Base-by-base conservation (phyloP, 768 basidiomycete species). In the Leccinum disarticulatum region DNA sequence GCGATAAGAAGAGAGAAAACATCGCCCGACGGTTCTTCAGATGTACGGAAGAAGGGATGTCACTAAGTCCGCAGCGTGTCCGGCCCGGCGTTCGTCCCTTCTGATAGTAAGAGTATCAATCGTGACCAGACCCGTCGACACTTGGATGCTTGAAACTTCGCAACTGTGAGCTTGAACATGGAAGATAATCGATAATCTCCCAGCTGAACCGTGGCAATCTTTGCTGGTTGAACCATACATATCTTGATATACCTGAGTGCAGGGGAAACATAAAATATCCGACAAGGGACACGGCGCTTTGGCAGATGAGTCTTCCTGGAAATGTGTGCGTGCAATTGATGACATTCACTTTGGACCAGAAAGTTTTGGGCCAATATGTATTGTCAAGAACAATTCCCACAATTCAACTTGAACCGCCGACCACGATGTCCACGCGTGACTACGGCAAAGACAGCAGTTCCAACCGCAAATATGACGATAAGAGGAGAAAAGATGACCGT, bases 351-450 rank as follows among this genome's bases (percentile, higher is more conserved):
- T 22, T 22, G 22, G 22, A 22, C 22, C 22, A 22, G 22, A 22
- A 22, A 22, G 22, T 22, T 22, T 22, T 22, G 33, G 33, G 33
- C 33, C 31, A 33, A 33, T 33, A 22, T 22, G 22, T 22, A 33
- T 11, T 33, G 33, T 33, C 1, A 1, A 13, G 33, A 13, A 33
- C 33, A 33, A 58, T 69, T 68, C 69, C 70, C 68, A 67, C 67
- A 43, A 47, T 38, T 54, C 31, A 5, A 31, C 57, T 3, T 28
- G 52, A 19, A 48, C n/a, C 22, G 30, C 22, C 11, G n/a, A 61
- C 48, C 14, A 41, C 60, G 1, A 67, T 68, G 70, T 55, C 59
- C n/a, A 54, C 61, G 61, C 67, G 63, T 61, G 61, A 64, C 55
- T 31, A 54, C 31, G 49, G 55, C 57, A 62, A 56, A 53, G 61